Base-by-base conservation (phyloP, 2,329 filamentous ascomycete species). In the Fusarium brachygibbosum region DNA sequence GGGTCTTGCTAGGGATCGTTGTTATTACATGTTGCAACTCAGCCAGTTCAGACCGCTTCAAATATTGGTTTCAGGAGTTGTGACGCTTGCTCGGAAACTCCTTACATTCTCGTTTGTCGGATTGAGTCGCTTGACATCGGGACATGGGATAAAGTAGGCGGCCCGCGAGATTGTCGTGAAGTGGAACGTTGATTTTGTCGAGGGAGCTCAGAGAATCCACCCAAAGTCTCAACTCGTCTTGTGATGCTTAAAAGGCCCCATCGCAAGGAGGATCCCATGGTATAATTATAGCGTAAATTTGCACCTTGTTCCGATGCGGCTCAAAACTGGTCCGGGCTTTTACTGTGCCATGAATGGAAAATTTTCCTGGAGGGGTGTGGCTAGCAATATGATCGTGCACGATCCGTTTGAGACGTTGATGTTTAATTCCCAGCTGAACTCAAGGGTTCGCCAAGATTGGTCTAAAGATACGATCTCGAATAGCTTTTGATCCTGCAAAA, bases 281-380 rank as follows among this genome's bases (percentile, higher is more conserved):
- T 69, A 74, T 74, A 74, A 74, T 74, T 70, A 74, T 74, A 73
- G 70, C 70, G 71, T 74, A 73, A 74, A 60, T 59, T 68, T 67
- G 63, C 67, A 64, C 57, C 71, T 59, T 66, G 48, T 70, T 60
- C 53, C 53, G 60, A 66, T 74, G 72, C 70, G 72, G 72, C 72
- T 74, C 72, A 70, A 70, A 65, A 64, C 45, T 64, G 58, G 59
- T 12, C 68, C 59, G 42, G 29, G 58, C 54, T 37, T 49, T 34
- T 58, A 19, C 31, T 56, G 31, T 49, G 48, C 63, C 46, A 65
- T 42, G 23, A 45, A 41, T 45, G 57, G 52, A 64, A 63, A 42
- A 25, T 59, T 65, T 50, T 68, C 46, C 45, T 25, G 23, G 29
- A 49, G 66, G 64, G 14, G 67, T 70, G 68, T 32, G 23, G 21